These are phyloP conservation scores for Stentor coeruleus DNA, from an alignment of 73 alveolate species.

Conservation along the genomic window DNA sequence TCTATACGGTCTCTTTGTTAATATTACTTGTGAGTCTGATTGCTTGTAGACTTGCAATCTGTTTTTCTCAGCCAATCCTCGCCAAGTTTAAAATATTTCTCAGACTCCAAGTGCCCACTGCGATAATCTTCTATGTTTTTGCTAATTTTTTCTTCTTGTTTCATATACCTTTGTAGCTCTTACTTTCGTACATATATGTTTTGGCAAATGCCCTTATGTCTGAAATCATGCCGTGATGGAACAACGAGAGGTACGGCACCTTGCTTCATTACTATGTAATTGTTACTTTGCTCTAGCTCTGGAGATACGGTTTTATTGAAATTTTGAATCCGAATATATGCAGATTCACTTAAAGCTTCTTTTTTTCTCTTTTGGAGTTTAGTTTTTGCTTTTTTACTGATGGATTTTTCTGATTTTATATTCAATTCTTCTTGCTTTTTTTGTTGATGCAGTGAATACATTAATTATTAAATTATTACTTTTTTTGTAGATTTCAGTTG, in stretches of 20 bases:
- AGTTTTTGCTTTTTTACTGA: too few relatives aligned
- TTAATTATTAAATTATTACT: too few relatives aligned
- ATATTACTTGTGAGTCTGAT: not conserved
- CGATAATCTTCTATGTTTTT: not conserved
- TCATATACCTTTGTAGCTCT: not conserved
- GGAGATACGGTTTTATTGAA: not conserved
- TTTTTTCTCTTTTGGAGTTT: too few relatives aligned
- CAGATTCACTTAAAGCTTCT: not conserved
- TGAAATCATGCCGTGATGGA: not conserved
- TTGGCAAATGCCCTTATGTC: not conserved
- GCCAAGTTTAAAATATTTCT: too few relatives aligned
- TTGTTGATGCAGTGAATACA: too few relatives aligned
- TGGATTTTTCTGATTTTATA: too few relatives aligned
- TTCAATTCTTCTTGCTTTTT: too few relatives aligned
- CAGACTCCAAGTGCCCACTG: not conserved
- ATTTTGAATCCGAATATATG: not conserved
- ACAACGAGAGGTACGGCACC: not conserved
- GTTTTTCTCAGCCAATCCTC: not conserved
- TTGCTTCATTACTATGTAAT: not conserved
- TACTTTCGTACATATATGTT: not conserved
- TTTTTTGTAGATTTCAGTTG: not conserved
- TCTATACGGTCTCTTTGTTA: too few relatives aligned
- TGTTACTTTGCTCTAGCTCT: not conserved
- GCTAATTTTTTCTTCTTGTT: not conserved
- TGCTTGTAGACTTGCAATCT: not conserved